These are phyloP conservation scores for Beauveria bassiana DNA, from an alignment of 2,329 filamentous ascomycete species.

Conservation along the genomic window DNA sequence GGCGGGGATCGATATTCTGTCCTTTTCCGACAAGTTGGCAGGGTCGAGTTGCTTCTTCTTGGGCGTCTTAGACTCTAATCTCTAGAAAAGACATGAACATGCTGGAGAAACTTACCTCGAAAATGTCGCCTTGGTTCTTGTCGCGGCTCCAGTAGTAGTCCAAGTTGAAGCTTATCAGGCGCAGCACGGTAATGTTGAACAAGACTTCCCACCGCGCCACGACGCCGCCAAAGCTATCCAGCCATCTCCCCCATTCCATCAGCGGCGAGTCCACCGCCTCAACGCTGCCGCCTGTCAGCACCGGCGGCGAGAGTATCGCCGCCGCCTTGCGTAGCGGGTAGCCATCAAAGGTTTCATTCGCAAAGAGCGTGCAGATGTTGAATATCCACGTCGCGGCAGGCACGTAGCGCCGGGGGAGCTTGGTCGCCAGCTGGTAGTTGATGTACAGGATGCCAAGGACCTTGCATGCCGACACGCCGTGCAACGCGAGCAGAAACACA, in stretches of 20 bases:
- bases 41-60: constrained; percentile 99
- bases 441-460: constrained; percentile 69
- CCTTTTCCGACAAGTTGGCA: constrained; percentile 75
- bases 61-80: constrained; percentile 48
- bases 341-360: constrained; percentile 76
- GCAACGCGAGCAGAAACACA: constrained; percentile 68
- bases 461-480: constrained; percentile 81
- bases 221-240: constrained; percentile 78
- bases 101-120: constrained; percentile 62
- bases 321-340: constrained; percentile 65
- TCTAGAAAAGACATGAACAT: too few relatives aligned
- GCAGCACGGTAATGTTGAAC: constrained; percentile 90
- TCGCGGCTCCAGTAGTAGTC: constrained; percentile 92
- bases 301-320: constrained; percentile 34
- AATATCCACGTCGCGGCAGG: constrained; percentile 81
- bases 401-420: constrained; percentile 60
- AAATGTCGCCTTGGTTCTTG: constrained; percentile 51
- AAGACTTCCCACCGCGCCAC: constrained; percentile 91
- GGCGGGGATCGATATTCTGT: constrained; percentile 73
- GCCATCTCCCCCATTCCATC: constrained; percentile 56
- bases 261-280: constrained; percentile 26
- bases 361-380: constrained; percentile 77
- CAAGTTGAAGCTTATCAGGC: constrained; percentile 92
- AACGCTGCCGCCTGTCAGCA: constrained; percentile 27
- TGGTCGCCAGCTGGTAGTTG: constrained; percentile 74